Percentiles rank a stretch among this genome's conserved stretches.
phyloP scores from a whole-genome alignment of 495 filamentous ascomycete genomes.

The Hypomontagnella monticulosa region DNA sequence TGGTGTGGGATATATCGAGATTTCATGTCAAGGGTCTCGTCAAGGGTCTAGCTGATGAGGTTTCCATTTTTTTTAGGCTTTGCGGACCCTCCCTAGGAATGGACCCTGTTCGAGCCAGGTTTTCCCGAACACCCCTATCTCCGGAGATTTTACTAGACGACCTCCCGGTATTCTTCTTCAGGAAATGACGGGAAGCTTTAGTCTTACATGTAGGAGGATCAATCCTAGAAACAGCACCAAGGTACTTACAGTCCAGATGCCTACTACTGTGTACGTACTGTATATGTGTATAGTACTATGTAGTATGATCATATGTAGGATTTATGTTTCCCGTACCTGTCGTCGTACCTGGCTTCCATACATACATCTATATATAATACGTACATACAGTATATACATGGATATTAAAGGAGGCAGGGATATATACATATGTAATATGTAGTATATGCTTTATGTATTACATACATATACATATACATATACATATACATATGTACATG shows the following conservation, averaged over 20 bases:
- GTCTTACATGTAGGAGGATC: neutral
- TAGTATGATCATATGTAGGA: too few species aligned
- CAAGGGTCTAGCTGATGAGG: constrained; percentile 18
- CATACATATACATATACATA: constrained; percentile 2
- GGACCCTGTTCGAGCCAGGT: neutral
- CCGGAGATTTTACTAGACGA: constrained; percentile 24
- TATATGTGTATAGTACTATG: too few species aligned
- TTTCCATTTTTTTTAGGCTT: neutral
- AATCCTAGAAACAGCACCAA: neutral
- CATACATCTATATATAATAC: neutral
- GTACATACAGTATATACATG: neutral
- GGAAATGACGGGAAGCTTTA: neutral
- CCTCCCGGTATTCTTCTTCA: too few species aligned
- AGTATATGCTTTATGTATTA: neutral
- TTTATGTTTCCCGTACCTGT: neutral
- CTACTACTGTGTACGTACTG: too few species aligned
- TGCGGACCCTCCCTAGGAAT: neutral
- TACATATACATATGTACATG: neutral
- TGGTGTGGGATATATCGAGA: constrained; percentile 38
- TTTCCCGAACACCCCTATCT: constrained; percentile 3
- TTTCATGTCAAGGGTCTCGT: constrained; percentile 27
- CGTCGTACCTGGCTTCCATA: too few species aligned
- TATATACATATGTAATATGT: neutral
- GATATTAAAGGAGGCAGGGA: too few species aligned
- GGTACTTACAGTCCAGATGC: neutral